A percentile compares a stretch with the other conserved stretches of the same genome.
phyloP scores from a whole-genome alignment of 2,329 filamentous ascomycete species.

The Cryphonectria parasitica region DNA sequence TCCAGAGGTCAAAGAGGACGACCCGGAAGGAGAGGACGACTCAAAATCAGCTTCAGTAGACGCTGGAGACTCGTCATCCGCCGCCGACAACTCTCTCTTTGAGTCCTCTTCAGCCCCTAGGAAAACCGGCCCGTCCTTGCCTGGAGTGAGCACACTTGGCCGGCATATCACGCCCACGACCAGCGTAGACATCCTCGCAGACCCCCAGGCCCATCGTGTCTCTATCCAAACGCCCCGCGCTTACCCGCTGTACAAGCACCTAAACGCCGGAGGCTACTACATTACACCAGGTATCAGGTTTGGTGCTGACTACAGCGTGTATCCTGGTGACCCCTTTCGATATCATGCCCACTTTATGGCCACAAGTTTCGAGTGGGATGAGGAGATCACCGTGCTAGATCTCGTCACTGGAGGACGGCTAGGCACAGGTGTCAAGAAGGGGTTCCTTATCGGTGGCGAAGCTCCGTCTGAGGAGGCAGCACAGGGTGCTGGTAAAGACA shows the following conservation, averaged over 20 bases:
- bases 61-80: constrained; percentile 3
- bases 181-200: constrained; percentile 40
- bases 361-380: constrained; percentile 83
- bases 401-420: constrained; percentile 84
- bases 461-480: constrained; percentile 41
- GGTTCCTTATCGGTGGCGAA: constrained; percentile 81
- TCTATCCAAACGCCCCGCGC: constrained; percentile 48
- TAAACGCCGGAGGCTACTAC: constrained; percentile 81
- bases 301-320: constrained; percentile 91
- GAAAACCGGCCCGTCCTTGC: background rate
- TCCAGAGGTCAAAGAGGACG: background rate
- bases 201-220: constrained; percentile 22
- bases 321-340: constrained; percentile 90
- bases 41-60: background rate
- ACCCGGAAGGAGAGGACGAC: constrained; percentile 6
- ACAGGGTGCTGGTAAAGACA: constrained; percentile 38
- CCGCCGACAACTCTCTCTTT: constrained; percentile 14
- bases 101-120: background rate
- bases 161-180: constrained; percentile 49
- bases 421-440: constrained; percentile 95
- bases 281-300: constrained; percentile 92
- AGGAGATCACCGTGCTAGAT: constrained; percentile 82
- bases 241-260: constrained; percentile 78
- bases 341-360: constrained; percentile 96
- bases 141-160: constrained; percentile 36